Conservation (phyloP, 2,329 filamentous ascomycete species). For the Aspergillus novoparasiticus region DNA sequence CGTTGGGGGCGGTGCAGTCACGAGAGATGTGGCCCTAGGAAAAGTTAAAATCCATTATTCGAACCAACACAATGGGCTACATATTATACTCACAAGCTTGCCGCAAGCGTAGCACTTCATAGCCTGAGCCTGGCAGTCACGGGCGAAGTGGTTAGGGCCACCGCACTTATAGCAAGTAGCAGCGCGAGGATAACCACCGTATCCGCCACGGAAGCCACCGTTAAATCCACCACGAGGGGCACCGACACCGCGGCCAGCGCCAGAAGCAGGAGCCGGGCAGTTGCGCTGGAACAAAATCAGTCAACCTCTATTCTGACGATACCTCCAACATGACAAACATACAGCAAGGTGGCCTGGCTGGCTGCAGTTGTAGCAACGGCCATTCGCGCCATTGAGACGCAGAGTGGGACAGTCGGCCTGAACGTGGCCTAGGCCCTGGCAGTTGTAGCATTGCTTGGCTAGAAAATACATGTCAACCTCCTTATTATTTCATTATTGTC, state of each 20-base stretch:
- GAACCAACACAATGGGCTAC: neutral
- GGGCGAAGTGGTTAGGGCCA: conserved; percentile 95
- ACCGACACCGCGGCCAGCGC: conserved; percentile 65
- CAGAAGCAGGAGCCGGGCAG: conserved; percentile 73
- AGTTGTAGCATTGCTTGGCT: conserved; percentile 99
- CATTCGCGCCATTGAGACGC: conserved; percentile 79
- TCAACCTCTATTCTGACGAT: neutral
- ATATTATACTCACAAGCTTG: conserved; percentile 62
- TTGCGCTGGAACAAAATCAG: conserved; percentile 61
- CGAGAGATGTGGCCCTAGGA: conserved; percentile 77
- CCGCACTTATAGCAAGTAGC: conserved; percentile 72
- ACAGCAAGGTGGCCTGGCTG: conserved; percentile 90
- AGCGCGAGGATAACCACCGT: conserved; percentile 58
- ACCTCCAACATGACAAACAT: conserved; percentile 43
- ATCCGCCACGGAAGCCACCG: conserved; percentile 71
- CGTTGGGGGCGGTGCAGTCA: conserved; percentile 96
- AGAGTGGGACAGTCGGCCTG: conserved; percentile 98
- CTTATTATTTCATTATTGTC: conserved; percentile 10
- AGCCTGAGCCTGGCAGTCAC: conserved; percentile 96
- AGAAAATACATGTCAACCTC: conserved; percentile 20
- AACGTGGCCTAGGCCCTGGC: conserved; percentile 96
- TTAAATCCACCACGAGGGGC: conserved; percentile 67
- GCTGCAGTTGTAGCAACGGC: conserved; percentile 96
- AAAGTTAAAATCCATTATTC: neutral
- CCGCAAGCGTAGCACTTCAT: conserved; percentile 99